Evolutionary conservation across 805 yeast species (phyloP), one percentile per base, ranked within the genome.

Genomic region (Cyberlindnera mississippiensis): DNA sequence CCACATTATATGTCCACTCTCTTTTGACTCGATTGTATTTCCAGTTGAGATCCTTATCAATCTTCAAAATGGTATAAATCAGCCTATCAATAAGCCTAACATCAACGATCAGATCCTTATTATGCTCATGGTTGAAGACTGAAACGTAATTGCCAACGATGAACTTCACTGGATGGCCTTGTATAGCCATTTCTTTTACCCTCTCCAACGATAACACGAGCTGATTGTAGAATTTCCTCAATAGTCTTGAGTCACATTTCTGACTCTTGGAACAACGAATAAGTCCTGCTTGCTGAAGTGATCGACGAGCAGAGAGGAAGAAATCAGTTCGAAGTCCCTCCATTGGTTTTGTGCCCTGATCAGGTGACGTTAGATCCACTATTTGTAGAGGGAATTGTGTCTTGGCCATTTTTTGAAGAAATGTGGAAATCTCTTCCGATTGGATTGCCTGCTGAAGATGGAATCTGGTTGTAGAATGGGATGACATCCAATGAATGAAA

Each of bases 221-320:
- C 9, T 41, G 35, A 12, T 34, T 37, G 27, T 37, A 27, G 16
- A 56, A 44, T 18, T 47, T 38, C 6, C 40, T 20, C n/a, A 60
- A 26, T 10, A 38, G 33, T 2, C 42, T 30, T 2, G 53, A 40
- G 9, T 50, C 46, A 22, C 62, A 53, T 16, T 47, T 50, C 14
- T 48, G 39, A 4, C 54, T 46, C 35, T 50, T 54, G 7, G 62
- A 46, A 31, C 54, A 53, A 2, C 43, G 33, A 1, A 63, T 48
- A 3, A 64, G 39, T 6, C 52, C 50, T 4, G 28, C 17, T 10
- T 34, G 38, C 11, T 54, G 51, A 7, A 64, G 38, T 6, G 38
- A 37, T 33, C 56, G 60, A 18, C 66, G 44, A 2, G 59, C 45
- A 1, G 41, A 40, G 30, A 61, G 62, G 42, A 64, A 62, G 3